phyloP scores from a whole-genome alignment of 2,329 filamentous ascomycete species.

The Orbilia brochopaga region DNA sequence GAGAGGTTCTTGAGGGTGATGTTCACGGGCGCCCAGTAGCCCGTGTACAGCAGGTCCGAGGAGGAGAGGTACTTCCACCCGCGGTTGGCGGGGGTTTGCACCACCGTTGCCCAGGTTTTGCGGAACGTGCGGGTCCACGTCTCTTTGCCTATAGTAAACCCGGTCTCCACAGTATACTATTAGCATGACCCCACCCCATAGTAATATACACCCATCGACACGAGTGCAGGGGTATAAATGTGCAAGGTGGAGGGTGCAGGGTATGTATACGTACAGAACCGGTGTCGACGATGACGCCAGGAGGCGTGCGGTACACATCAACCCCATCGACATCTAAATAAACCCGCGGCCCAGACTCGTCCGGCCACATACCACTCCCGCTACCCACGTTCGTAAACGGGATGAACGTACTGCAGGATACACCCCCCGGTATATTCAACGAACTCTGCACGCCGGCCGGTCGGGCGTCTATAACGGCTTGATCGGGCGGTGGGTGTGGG shows the following conservation, averaged over 20 bases:
- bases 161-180: conserved; percentile 6
- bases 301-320: conserved; percentile 12
- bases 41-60: conserved; percentile 29
- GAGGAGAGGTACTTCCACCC: conserved; percentile 39
- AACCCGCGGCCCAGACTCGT: conserved; percentile 10
- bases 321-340: conserved; percentile 22
- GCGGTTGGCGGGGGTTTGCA: conserved; percentile 1
- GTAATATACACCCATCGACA: neutral
- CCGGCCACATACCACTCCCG: conserved; percentile 8
- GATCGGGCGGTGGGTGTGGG: conserved; percentile 11
- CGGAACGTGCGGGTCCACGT: conserved; percentile 16
- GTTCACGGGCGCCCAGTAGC: conserved; percentile 36
- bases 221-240: neutral
- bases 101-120: conserved; percentile 11
- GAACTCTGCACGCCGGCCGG: conserved; percentile 10
- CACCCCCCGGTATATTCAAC: neutral
- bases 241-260: too few relatives aligned
- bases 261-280: conserved; percentile 18
- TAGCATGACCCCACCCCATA: too few relatives aligned
- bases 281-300: conserved; percentile 20
- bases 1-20: conserved; percentile 24
- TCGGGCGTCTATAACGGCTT: conserved; percentile 8
- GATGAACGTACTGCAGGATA: conserved; percentile 8
- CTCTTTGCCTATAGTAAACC: conserved; percentile 28
- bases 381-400: conserved; percentile 20